Conservation (phyloP, 768 basidiomycete species). For the Obba rivulosa region DNA sequence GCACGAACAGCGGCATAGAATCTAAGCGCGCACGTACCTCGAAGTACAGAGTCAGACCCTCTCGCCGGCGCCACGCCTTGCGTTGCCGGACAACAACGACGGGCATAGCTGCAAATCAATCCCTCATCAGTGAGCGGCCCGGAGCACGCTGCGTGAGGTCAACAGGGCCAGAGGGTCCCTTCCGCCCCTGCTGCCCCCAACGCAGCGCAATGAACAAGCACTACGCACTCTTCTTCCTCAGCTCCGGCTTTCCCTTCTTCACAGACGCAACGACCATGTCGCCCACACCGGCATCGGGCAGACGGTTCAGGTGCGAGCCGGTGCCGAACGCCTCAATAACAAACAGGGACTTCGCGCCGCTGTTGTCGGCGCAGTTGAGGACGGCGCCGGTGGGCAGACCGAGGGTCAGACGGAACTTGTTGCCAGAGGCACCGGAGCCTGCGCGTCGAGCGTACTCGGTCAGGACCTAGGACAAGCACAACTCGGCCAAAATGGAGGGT, state of each 20-base stretch:
- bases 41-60: conserved; percentile 99
- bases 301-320: conserved; percentile 94
- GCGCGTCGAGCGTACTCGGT: conserved; percentile 5
- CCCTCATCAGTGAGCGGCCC: conserved; percentile 6
- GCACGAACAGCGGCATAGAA: not conserved
- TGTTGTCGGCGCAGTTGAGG: conserved; percentile 98
- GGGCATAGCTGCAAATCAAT: conserved; percentile 72
- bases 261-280: conserved; percentile 97
- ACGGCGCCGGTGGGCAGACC: conserved; percentile 94
- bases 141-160: conserved; percentile 1
- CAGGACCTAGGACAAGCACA: not conserved
- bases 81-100: conserved; percentile 95
- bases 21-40: conserved; percentile 46
- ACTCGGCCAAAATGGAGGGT: not conserved
- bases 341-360: conserved; percentile 93
- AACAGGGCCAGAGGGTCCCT: not conserved
- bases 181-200: too few relatives aligned
- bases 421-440: conserved; percentile 73
- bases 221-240: conserved; percentile 96
- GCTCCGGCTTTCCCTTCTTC: conserved; percentile 99
- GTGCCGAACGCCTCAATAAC: conserved; percentile 94
- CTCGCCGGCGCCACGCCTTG: conserved; percentile 96
- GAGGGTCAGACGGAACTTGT: conserved; percentile 93
- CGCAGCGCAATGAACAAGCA: not conserved
- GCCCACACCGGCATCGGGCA: conserved; percentile 93